A percentile compares a stretch with the other conserved stretches of the same genome.
phyloP scores from a whole-genome alignment of 2,329 filamentous ascomycete genomes.

The Pestalotiopsis sp. region DNA sequence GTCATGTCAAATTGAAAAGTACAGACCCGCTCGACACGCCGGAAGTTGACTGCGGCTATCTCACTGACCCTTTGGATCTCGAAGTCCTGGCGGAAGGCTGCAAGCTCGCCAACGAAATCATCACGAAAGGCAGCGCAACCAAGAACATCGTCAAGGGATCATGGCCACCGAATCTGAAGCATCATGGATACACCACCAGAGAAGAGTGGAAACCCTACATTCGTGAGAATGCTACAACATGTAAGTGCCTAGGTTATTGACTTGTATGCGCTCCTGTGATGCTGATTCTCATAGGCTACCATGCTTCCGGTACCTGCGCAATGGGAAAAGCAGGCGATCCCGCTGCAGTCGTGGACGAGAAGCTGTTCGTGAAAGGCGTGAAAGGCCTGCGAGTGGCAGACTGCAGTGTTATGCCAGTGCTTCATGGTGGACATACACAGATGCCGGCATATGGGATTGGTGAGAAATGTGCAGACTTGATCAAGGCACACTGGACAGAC shows the following conservation, averaged over 20 bases:
- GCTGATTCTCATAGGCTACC: conserved; percentile 44
- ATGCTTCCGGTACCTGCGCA: conserved; percentile 58
- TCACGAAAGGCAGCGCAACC: conserved; percentile 59
- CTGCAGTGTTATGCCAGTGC: conserved; percentile 52
- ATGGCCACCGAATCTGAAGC: conserved; percentile 55
- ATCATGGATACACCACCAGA: conserved; percentile 54
- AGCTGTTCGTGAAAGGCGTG: conserved; percentile 55
- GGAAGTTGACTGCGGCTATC: conserved; percentile 59
- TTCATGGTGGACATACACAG: conserved; percentile 54
- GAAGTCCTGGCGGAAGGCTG: conserved; percentile 62
- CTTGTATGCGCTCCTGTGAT: neutral
- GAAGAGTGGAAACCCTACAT: conserved; percentile 63
- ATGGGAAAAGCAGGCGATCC: conserved; percentile 49
- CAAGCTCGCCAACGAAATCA: conserved; percentile 61
- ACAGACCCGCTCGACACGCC: conserved; percentile 53
- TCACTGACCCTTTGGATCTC: conserved; percentile 59
- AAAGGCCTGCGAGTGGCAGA: conserved; percentile 56
- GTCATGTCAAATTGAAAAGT: conserved; percentile 53
- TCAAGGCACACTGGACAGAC: conserved; percentile 36
- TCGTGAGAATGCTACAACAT: conserved; percentile 61
- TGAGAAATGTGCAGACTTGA: conserved; percentile 47
- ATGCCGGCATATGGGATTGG: conserved; percentile 59
- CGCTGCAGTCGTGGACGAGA: conserved; percentile 54
- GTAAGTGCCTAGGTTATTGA: conserved; percentile 38
- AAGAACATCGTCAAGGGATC: conserved; percentile 61